Evolutionary conservation across 371 early-diverging fungal species (phyloP), one percentile per base, ranked within the genome.

Genomic region (Circinella minor): DNA sequence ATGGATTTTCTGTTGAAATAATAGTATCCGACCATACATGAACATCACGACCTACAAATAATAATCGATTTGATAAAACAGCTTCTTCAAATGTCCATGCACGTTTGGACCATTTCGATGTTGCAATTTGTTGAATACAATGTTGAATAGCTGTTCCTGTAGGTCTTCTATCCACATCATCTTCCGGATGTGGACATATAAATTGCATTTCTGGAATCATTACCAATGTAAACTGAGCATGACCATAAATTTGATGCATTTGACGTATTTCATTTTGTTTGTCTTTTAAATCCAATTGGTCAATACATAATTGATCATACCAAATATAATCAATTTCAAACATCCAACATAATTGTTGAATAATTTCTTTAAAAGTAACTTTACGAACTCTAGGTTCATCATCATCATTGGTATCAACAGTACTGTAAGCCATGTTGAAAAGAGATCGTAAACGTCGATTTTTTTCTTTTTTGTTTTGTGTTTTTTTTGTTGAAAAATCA

Each of bases 41-140:
- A n/a, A 51, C 51, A 15, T 51, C 15, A 15, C 51, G 17, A 51
- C 51, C 51, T 13, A 51, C 51, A n/a, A 51, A 51, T n/a, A 51
- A 3, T 5, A 51, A 5, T 51, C 51, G 51, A 1, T 51, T n/a
- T 4, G 51, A 51, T 13, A 51, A 5, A 15, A 51, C 51, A 15
- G 51, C 51, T 51, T 51, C 51, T 51, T 61, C 27, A 36, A 61
- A 61, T 36, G 62, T 61, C 62, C 62, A 39, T 46, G 62, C 38
- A 10, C 62, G 18, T 18, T 46, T 14, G 38, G 37, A 17, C 38
- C 39, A 39, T 37, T 51, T 51, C 0, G 51, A 51, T 51, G 51
- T 51, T 4, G 51, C 51, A 17, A 51, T 51, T 51, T 51, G 51
- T 36, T 27, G 27, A 54, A 55, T 55, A 62, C 37, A 36, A 0